These are phyloP conservation scores for Hypholoma sublateritium DNA, from an alignment of 768 basidiomycete genomes.

Conservation along the genomic window DNA sequence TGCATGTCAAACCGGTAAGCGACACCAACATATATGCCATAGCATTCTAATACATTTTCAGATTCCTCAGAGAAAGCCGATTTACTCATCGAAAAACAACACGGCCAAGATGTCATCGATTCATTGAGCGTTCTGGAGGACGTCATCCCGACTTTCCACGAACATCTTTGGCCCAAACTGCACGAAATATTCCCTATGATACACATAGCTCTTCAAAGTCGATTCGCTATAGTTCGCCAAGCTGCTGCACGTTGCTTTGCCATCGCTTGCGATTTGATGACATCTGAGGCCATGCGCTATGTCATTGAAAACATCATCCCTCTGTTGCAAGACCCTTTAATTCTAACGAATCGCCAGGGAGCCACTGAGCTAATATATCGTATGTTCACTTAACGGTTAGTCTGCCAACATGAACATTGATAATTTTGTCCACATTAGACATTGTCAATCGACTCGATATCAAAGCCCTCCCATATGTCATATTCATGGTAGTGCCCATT, in stretches of 20 bases:
- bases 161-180: slow-evolving; percentile 68
- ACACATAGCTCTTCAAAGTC: slow-evolving; percentile 75
- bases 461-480: slow-evolving; percentile 93
- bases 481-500: slow-evolving; percentile 95
- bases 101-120: slow-evolving; percentile 90
- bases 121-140: slow-evolving; percentile 88
- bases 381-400: slow-evolving; percentile 41
- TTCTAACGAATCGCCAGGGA: slow-evolving; percentile 81
- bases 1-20: slow-evolving; percentile 65
- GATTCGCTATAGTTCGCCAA: slow-evolving; percentile 88
- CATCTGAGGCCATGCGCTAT: slow-evolving; percentile 80
- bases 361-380: slow-evolving; percentile 89
- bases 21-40: neutral
- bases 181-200: slow-evolving; percentile 75
- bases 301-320: slow-evolving; percentile 88
- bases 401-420: slow-evolving; percentile 12
- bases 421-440: slow-evolving; percentile 45
- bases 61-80: slow-evolving; percentile 63
- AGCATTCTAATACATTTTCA: slow-evolving; percentile 22
- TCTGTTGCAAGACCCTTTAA: slow-evolving; percentile 74
- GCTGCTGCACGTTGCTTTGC: slow-evolving; percentile 86
- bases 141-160: slow-evolving; percentile 72
- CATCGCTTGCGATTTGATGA: slow-evolving; percentile 84
- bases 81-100: slow-evolving; percentile 62
- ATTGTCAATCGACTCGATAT: slow-evolving; percentile 90